phyloP scores from a whole-genome alignment of 805 yeast genomes.

The Sugiyamaella boreocaroliniensis region DNA sequence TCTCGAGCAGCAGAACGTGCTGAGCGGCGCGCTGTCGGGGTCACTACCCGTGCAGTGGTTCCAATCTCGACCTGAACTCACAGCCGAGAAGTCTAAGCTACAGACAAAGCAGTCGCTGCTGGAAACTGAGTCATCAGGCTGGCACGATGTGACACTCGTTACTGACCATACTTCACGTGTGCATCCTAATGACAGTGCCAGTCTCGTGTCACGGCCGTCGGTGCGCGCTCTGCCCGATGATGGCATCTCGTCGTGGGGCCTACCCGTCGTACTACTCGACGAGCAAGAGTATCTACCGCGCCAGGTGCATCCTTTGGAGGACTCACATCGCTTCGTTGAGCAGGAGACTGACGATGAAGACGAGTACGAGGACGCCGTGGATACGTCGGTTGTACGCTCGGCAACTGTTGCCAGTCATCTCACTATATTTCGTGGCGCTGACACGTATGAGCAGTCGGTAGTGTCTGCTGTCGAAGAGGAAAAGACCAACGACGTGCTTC shows the following conservation, averaged over 20 bases:
- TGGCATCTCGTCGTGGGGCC: slow-evolving; percentile 27
- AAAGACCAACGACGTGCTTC: not conserved
- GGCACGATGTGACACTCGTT: not conserved
- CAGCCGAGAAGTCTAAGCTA: not conserved
- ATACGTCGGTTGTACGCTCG: not conserved
- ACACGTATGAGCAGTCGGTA: not conserved
- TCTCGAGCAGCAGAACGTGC: not conserved
- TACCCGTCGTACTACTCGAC: slow-evolving; percentile 18
- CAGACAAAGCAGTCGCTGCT: not conserved
- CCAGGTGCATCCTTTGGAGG: not conserved
- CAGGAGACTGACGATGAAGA: slow-evolving; percentile 8
- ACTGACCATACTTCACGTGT: not conserved
- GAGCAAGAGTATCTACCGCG: not conserved
- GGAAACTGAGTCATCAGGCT: not conserved
- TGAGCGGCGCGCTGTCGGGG: not conserved
- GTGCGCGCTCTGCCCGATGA: slow-evolving; percentile 18
- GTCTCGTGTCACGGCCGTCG: not conserved
- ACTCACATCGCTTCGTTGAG: slow-evolving; percentile 5
- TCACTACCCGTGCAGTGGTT: not conserved
- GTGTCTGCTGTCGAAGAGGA: not conserved
- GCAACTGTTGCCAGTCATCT: not conserved
- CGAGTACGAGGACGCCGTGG: not conserved
- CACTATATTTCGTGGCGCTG: not conserved
- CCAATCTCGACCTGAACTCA: not conserved
- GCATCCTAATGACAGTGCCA: not conserved